Evolutionary conservation across 768 basidiomycete genomes (phyloP), one percentile per base, ranked within the genome.

Genomic region (Rhodotorula graminis): DNA sequence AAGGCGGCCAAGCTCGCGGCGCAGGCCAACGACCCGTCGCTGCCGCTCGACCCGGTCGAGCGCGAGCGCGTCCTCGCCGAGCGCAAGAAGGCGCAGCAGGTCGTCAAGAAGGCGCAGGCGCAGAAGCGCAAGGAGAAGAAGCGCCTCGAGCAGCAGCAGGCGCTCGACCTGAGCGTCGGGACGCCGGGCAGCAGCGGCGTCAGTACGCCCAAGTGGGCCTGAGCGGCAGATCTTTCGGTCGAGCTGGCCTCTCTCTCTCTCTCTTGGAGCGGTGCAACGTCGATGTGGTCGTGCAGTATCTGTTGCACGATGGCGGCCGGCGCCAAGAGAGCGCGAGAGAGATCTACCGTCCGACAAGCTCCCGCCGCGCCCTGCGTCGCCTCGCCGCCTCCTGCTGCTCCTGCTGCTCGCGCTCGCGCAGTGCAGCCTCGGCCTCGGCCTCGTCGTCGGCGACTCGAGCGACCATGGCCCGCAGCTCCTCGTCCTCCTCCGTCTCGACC

Each of bases 1-100:
- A 65, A 71, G 69, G 44, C 42, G 42, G 55, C 47, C 31, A 70
- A 70, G 46, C 18, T 61, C 27, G 52, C 37, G 37, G 56, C 21
- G 47, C 31, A 37, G n/a, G 37, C 27, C 19, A 27, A n/a, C 40
- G 55, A 62, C 49, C 60, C 59, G 31, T 25, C 15, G 16, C 29
- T 47, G 29, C 46, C 57, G 49, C 33, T 49, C 31, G 65, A 65
- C 29, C 56, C 57, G 37, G 49, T n/a, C 31, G 65, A 67, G 65
- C 46, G 58, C 31, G 58, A 67, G 57, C 29, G 29, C 27, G 44
- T 31, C 16, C 27, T 42, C 40, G 37, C 37, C 4, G 60, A 61
- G 60, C 21, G 37, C n/a, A 61, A 46, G 60, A 37, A 23, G 60
- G n/a, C 23, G 9, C 60, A 61, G 60, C 44, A 46, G 60, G 21